phyloP scores from a whole-genome alignment of 306 rosid genomes.

The Inga oerstediana region DNA sequence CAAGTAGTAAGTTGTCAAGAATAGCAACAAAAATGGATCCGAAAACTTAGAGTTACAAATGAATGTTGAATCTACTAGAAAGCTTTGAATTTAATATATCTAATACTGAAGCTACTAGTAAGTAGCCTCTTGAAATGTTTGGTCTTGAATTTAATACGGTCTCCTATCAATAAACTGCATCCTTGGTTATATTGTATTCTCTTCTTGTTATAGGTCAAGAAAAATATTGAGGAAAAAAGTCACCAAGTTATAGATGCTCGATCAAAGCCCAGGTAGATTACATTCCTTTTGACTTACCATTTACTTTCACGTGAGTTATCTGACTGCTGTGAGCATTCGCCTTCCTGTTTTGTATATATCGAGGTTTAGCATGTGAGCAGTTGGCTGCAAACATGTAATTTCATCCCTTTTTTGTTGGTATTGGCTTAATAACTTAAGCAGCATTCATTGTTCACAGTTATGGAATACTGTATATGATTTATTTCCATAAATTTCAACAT shows the following conservation, averaged over 20 bases:
- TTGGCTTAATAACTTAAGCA: background rate
- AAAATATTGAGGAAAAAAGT: constrained; percentile 63
- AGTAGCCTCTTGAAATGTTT: constrained; percentile 13
- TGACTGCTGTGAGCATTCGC: background rate
- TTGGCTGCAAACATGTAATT: constrained; percentile 2
- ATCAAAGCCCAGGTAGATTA: constrained; percentile 78
- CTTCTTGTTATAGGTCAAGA: constrained; percentile 55
- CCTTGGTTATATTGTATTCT: constrained; percentile 18
- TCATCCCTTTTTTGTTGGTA: background rate
- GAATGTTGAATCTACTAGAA: constrained; percentile 8
- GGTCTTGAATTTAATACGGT: constrained; percentile 14
- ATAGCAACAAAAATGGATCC: background rate
- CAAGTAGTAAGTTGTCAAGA: background rate
- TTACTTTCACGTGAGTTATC: constrained; percentile 26
- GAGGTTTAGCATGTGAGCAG: background rate
- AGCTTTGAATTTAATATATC: background rate
- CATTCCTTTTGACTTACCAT: constrained; percentile 8
- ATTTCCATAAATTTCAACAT: too few relatives aligned
- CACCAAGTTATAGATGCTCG: constrained; percentile 90
- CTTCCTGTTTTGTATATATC: background rate
- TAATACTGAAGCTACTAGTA: background rate
- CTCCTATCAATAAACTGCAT: background rate
- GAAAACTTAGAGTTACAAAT: background rate
- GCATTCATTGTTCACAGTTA: background rate
- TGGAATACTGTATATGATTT: background rate